These are phyloP conservation scores for Yarrowia galli DNA, from an alignment of 1,139 yeast species.

Conservation along the genomic window DNA sequence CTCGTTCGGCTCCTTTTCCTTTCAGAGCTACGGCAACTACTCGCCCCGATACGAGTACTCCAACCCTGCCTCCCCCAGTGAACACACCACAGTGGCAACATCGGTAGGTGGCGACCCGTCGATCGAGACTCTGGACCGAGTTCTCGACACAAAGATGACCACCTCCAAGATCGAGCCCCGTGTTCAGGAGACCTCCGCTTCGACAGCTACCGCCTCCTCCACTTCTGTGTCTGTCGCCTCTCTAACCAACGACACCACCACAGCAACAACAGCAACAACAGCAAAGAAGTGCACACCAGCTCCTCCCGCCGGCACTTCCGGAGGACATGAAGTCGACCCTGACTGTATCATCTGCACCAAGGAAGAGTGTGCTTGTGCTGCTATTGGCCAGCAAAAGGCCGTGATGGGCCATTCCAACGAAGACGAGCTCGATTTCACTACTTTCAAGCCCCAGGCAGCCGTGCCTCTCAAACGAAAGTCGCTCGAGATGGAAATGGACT, in stretches of 20 bases:
- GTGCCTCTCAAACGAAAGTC: conserved; percentile 38
- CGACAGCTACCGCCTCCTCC: neutral
- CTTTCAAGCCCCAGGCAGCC: conserved; percentile 32
- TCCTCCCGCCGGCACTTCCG: conserved; percentile 40
- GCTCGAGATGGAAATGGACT: conserved; percentile 49
- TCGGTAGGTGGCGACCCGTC: conserved; percentile 44
- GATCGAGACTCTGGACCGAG: conserved; percentile 52
- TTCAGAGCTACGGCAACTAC: conserved; percentile 41
- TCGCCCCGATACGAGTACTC: conserved; percentile 42
- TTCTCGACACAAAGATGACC: conserved; percentile 48
- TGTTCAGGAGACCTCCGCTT: neutral
- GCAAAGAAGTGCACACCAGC: conserved; percentile 4
- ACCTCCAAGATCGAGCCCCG: neutral
- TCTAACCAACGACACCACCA: neutral
- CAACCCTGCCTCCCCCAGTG: conserved; percentile 42
- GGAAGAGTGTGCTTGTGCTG: conserved; percentile 74
- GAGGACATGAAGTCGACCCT: conserved; percentile 44
- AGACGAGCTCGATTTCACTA: conserved; percentile 35
- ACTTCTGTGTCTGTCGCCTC: conserved; percentile 5
- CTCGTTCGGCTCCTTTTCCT: conserved; percentile 33
- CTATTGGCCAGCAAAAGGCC: conserved; percentile 56
- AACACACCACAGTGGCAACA: conserved; percentile 23
- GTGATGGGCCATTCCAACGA: conserved; percentile 29
- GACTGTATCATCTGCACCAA: conserved; percentile 73
- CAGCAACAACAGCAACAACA: too few relatives aligned